Conservation (phyloP, 2,329 filamentous ascomycete species). For the Tolypocladium nubicola region DNA sequence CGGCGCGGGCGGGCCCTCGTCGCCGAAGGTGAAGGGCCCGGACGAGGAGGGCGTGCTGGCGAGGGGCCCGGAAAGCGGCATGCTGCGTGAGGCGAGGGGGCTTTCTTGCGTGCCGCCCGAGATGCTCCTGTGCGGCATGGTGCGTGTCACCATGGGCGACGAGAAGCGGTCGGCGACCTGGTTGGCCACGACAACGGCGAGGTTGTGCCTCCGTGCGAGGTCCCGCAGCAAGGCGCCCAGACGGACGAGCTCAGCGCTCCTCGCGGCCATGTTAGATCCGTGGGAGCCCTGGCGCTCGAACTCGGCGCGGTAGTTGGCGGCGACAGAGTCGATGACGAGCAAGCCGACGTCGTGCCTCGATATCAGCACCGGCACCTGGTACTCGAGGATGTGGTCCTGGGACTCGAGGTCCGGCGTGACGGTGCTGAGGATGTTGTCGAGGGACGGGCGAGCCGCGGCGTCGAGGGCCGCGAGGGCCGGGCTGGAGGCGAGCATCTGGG, state of each 20-base stretch:
- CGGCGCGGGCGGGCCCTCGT: constrained; percentile 21
- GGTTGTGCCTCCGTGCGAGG: constrained; percentile 60
- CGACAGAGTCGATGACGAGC: constrained; percentile 81
- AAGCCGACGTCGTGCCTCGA: constrained; percentile 67
- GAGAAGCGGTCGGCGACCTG: constrained; percentile 85
- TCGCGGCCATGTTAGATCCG: constrained; percentile 56
- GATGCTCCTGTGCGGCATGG: not conserved
- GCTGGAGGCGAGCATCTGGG: constrained; percentile 65
- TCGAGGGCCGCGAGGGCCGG: constrained; percentile 38
- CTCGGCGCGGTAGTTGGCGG: constrained; percentile 91
- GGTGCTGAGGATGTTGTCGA: constrained; percentile 70
- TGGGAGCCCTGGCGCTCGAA: constrained; percentile 51
- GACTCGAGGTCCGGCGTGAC: constrained; percentile 82
- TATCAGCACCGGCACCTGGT: constrained; percentile 82
- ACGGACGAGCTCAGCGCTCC: constrained; percentile 66
- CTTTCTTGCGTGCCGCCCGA: constrained; percentile 29
- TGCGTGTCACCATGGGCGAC: constrained; percentile 4
- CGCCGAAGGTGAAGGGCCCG: constrained; percentile 20
- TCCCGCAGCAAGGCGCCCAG: constrained; percentile 66
- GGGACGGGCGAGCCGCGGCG: constrained; percentile 38
- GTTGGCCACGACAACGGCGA: constrained; percentile 87
- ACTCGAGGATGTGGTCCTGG: constrained; percentile 89
- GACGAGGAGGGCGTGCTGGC: constrained; percentile 29
- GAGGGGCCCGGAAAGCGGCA: constrained; percentile 16
- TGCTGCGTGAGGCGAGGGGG: constrained; percentile 37